These are phyloP conservation scores for Cyamopsis tetragonoloba DNA, from an alignment of 306 rosid genomes.

Conservation along the genomic window DNA sequence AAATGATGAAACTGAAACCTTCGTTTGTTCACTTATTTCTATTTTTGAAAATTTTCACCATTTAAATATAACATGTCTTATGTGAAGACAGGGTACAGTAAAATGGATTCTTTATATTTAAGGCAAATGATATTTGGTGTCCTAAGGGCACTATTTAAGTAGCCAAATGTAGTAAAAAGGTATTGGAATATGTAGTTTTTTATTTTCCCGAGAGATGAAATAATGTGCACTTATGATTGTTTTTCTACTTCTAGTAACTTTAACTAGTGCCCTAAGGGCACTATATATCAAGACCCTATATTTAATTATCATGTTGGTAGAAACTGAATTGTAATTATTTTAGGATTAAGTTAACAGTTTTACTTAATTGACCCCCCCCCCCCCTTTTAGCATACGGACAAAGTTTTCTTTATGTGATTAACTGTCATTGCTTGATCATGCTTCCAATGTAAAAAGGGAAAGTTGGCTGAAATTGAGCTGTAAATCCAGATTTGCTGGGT, in stretches of 20 bases:
- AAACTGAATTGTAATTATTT: background rate
- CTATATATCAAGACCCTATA: too few species aligned
- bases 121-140: too few species aligned
- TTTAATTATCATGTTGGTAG: background rate
- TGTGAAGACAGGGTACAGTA: background rate
- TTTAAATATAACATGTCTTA: background rate
- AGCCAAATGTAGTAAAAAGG: too few species aligned
- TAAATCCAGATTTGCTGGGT: background rate
- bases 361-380: background rate
- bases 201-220: too few species aligned
- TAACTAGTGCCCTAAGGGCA: too few species aligned
- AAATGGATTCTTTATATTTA: background rate
- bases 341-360: background rate
- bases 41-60: background rate
- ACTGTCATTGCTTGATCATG: background rate
- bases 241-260: too few species aligned
- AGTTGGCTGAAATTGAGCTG: background rate
- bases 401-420: background rate
- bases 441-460: background rate
- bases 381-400: background rate
- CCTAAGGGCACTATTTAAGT: too few species aligned
- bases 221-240: too few species aligned
- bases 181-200: too few species aligned
- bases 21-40: background rate
- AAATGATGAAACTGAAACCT: background rate